Percentiles rank a stretch among this genome's conserved stretches.
phyloP scores from a whole-genome alignment of 192 early-diverging fungal genomes.

The Radiomyces spectabilis region DNA sequence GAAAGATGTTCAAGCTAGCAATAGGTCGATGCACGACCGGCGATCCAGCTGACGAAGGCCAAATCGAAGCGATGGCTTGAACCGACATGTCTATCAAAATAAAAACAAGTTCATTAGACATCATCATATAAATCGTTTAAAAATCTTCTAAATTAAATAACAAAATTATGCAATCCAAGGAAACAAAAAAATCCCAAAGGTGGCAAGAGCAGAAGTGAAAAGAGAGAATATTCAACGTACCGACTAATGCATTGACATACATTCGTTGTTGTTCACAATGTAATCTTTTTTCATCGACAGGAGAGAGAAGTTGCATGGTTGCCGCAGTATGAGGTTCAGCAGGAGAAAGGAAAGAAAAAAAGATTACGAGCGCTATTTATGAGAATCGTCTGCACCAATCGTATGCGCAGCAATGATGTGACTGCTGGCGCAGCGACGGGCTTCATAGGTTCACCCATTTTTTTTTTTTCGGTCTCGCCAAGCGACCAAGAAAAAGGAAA shows the following conservation, averaged over 20 bases:
- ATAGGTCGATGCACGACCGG: conserved; percentile 10
- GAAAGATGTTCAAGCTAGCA: conserved; percentile 35
- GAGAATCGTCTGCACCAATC: no score
- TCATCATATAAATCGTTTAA: background rate
- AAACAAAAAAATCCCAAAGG: background rate
- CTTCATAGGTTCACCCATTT: no score
- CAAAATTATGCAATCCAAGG: background rate
- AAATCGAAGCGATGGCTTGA: conserved; percentile 9
- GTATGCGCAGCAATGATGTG: no score
- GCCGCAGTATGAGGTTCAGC: no score
- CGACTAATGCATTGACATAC: conserved; percentile 19
- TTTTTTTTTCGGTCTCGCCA: no score
- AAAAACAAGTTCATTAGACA: background rate
- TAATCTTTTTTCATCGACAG: no score
- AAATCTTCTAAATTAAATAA: background rate
- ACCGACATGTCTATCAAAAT: conserved; percentile 8
- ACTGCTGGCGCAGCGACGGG: no score
- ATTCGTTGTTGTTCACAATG: conserved; percentile 8
- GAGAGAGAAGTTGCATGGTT: no score
- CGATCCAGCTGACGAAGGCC: background rate
- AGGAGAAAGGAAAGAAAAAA: no score
- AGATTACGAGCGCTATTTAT: no score
- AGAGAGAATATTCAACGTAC: background rate
- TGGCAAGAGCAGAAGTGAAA: background rate
- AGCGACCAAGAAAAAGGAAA: no score